phyloP scores from a whole-genome alignment of 441 rosid genomes.

The Brassica hybrid region DNA sequence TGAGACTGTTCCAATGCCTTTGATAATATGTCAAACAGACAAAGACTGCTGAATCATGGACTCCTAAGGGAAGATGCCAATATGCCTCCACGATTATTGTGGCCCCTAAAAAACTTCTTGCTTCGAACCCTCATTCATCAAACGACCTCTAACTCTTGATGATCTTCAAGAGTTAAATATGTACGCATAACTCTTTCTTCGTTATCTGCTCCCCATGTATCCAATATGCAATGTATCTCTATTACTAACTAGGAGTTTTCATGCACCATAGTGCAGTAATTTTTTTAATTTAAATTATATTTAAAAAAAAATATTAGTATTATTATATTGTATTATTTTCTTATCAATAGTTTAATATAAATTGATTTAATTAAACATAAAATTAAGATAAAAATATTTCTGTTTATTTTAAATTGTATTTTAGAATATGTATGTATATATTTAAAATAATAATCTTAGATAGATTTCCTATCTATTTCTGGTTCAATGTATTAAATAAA shows the following conservation, averaged over 20 bases:
- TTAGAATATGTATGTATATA: too few species aligned
- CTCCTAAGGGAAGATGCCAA: conserved; percentile 26
- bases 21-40: conserved; percentile 32
- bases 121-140: neutral
- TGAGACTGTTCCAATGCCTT: conserved; percentile 11
- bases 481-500: too few species aligned
- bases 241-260: neutral
- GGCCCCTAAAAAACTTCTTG: neutral
- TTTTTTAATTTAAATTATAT: too few species aligned
- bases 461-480: too few species aligned
- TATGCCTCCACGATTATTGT: conserved; percentile 24
- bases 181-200: neutral
- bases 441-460: too few species aligned
- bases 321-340: too few species aligned
- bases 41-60: conserved; percentile 25
- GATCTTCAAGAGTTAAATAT: neutral
- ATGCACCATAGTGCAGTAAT: too few species aligned
- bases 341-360: too few species aligned
- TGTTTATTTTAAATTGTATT: too few species aligned
- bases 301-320: too few species aligned
- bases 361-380: too few species aligned
- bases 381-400: too few species aligned
- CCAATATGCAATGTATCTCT: neutral
- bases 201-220: neutral
- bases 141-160: neutral